Conservation (phyloP, 371 early-diverging fungal species). For the Nematocida parisii region DNA sequence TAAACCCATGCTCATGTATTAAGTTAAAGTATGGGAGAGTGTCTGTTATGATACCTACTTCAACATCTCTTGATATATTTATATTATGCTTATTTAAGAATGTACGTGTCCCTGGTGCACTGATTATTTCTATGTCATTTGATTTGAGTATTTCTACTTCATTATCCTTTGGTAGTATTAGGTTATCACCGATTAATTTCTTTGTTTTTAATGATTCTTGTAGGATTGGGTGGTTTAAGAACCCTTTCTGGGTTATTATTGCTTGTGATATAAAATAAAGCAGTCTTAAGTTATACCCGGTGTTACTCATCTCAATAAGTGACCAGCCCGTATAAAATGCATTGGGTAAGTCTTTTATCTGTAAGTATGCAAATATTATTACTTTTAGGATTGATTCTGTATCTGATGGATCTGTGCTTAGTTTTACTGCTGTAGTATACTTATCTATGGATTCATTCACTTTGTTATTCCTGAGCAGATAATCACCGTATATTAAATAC, state of each 20-base stretch:
- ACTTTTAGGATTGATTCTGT: background rate
- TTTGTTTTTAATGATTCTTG: background rate
- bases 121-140: background rate
- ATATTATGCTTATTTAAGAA: constrained; percentile 4
- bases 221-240: background rate
- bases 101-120: background rate
- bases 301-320: background rate
- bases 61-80: background rate
- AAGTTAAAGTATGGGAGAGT: background rate
- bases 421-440: background rate
- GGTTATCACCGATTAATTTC: background rate
- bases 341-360: background rate
- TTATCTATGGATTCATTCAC: constrained; percentile 13
- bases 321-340: constrained; percentile 31
- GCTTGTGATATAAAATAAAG: background rate
- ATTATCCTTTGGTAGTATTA: background rate
- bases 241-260: background rate
- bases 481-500: constrained; percentile 26
- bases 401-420: constrained; percentile 9
- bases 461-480: background rate
- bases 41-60: background rate
- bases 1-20: background rate
- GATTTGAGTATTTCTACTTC: background rate
- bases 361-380: constrained; percentile 10
- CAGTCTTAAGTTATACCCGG: background rate